Percentiles rank a stretch among this genome's conserved stretches.
Conservation (phyloP, 352 stramenopile genomes). For the Globisporangium emineosum region DNA sequence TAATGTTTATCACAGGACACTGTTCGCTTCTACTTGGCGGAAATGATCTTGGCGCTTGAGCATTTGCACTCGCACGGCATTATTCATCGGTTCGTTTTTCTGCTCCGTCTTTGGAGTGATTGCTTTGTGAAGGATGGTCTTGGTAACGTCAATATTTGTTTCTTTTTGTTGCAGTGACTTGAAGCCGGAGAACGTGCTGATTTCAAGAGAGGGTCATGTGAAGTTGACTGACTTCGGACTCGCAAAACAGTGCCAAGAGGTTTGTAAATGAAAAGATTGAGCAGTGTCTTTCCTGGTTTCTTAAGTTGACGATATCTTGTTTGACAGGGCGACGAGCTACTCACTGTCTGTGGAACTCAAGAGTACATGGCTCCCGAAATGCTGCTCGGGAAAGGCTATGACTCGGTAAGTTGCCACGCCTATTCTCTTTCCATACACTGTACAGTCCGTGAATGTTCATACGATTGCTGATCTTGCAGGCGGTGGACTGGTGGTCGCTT, state of each 20-base stretch:
- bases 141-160: neutral
- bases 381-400: conserved; percentile 79
- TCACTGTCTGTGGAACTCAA: conserved; percentile 78
- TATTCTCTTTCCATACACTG: too few relatives aligned
- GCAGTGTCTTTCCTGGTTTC: neutral
- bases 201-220: conserved; percentile 86
- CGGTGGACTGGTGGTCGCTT: conserved; percentile 85
- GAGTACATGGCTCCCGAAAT: conserved; percentile 89
- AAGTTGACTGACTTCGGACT: conserved; percentile 92
- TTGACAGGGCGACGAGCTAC: conserved; percentile 52
- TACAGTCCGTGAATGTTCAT: neutral
- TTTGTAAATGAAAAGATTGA: neutral
- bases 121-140: neutral
- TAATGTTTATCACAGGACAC: conserved; percentile 33
- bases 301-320: neutral
- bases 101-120: neutral
- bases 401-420: conserved; percentile 35
- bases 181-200: conserved; percentile 92
- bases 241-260: conserved; percentile 65
- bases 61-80: conserved; percentile 80
- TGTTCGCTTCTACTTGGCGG: conserved; percentile 74
- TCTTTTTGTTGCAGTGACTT: conserved; percentile 50
- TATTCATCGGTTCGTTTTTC: conserved; percentile 62
- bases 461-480: conserved; percentile 24
- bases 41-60: conserved; percentile 83